Evolutionary conservation across 345 rosid genomes (phyloP).

Genomic region (Arabis hirsuta): DNA sequence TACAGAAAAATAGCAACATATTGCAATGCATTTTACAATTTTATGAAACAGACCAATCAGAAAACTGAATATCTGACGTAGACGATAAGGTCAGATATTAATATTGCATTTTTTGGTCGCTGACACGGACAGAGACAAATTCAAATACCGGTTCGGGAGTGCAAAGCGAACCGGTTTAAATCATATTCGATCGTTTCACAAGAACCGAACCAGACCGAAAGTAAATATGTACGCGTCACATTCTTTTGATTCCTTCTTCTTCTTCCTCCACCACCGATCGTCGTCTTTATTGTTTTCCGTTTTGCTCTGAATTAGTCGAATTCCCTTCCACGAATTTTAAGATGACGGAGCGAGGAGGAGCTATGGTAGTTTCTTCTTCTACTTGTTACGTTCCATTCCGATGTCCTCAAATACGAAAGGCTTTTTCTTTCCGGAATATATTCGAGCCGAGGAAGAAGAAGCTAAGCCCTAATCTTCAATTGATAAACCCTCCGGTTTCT

Average conservation of each 20-base stretch:
- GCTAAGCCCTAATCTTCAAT: constrained; percentile 1
- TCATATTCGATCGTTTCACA: not conserved
- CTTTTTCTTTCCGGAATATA: constrained; percentile 3
- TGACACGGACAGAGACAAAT: not conserved
- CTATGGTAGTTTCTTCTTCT: constrained; percentile 27
- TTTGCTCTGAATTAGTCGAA: constrained; percentile 20
- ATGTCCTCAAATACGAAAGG: constrained; percentile 18
- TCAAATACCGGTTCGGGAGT: not conserved
- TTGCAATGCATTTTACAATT: not conserved
- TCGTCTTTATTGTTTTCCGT: constrained; percentile 18
- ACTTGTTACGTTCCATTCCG: constrained; percentile 21
- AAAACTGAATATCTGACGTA: not conserved
- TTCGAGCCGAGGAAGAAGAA: constrained; percentile 9
- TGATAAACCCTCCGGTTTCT: not conserved
- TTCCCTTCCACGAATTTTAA: not conserved
- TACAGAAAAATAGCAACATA: not conserved
- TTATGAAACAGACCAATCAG: not conserved
- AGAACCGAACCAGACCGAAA: constrained; percentile 16
- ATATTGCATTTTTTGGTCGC: not conserved
- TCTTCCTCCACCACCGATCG: constrained; percentile 30
- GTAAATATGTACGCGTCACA: not conserved
- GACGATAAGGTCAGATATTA: not conserved
- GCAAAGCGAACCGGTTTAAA: not conserved
- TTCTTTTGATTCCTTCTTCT: not conserved
- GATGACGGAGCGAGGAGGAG: constrained; percentile 24